phyloP scores from a whole-genome alignment of 306 rosid genomes.

The Corylus americana region DNA sequence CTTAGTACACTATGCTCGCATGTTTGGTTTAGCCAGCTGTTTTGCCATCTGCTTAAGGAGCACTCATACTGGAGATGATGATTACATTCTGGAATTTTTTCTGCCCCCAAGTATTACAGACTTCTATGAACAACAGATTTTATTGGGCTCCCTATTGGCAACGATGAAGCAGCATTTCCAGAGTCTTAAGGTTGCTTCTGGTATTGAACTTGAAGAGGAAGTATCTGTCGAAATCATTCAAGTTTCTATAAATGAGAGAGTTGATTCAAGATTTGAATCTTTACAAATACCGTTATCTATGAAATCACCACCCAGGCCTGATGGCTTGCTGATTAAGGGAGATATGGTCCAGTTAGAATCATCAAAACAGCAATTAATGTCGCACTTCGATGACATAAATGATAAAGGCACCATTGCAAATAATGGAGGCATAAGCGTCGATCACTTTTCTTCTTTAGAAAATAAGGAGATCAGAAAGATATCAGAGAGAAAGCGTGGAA shows the following conservation, averaged over 20 bases:
- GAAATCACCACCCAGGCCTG: constrained; percentile 41
- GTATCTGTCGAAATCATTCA: constrained; percentile 59
- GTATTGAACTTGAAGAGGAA: constrained; percentile 52
- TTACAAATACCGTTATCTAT: constrained; percentile 35
- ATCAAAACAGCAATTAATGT: constrained; percentile 27
- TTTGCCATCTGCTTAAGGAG: constrained; percentile 82
- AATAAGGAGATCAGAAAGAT: constrained; percentile 51
- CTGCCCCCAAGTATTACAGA: constrained; percentile 59
- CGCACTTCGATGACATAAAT: constrained; percentile 26
- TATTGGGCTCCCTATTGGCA: constrained; percentile 68
- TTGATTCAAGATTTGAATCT: constrained; percentile 50
- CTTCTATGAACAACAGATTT: constrained; percentile 44
- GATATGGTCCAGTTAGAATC: constrained; percentile 43
- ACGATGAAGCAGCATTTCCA: constrained; percentile 72
- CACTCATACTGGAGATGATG: constrained; percentile 68
- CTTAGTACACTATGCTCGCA: constrained; percentile 77
- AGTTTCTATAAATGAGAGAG: constrained; percentile 42
- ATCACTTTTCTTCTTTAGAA: constrained; percentile 41
- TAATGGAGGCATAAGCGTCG: constrained; percentile 31
- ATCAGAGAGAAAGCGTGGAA: constrained; percentile 79
- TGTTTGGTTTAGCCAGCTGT: constrained; percentile 71
- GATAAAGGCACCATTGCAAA: constrained; percentile 36
- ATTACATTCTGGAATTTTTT: constrained; percentile 78
- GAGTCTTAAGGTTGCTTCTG: constrained; percentile 79
- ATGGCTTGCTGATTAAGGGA: constrained; percentile 38